Evolutionary conservation across 1,284 basidiomycete genomes (phyloP).

Genomic region (Pholiota adiposa): DNA sequence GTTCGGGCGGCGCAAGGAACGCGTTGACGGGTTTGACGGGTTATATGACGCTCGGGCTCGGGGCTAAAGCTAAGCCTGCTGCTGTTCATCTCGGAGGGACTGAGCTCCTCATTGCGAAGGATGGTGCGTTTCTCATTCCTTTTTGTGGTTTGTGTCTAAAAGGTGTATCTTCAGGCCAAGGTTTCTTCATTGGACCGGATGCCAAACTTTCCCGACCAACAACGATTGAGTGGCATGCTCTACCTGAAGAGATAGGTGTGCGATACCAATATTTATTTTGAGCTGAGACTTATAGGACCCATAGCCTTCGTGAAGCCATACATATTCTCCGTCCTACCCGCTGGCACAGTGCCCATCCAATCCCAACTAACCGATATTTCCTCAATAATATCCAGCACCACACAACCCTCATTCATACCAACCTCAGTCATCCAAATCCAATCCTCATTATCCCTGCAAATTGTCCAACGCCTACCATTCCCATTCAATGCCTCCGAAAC

Average conservation of each 20-base stretch:
- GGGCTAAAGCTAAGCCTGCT: slow-evolving; percentile 72
- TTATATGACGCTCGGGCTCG: slow-evolving; percentile 86
- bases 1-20: slow-evolving; percentile 62
- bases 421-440: slow-evolving; percentile 78
- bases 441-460: slow-evolving; percentile 72
- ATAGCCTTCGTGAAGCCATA: slow-evolving; percentile 84
- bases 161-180: slow-evolving; percentile 55
- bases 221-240: slow-evolving; percentile 77
- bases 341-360: slow-evolving; percentile 56
- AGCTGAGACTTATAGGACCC: neutral
- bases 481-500: slow-evolving; percentile 52
- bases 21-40: slow-evolving; percentile 83
- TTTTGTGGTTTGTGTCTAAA: neutral
- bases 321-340: slow-evolving; percentile 79
- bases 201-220: slow-evolving; percentile 64
- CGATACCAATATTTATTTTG: neutral
- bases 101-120: slow-evolving; percentile 79
- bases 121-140: slow-evolving; percentile 60
- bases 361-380: slow-evolving; percentile 29
- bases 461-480: slow-evolving; percentile 69
- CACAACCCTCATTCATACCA: slow-evolving; percentile 41
- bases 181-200: slow-evolving; percentile 73
- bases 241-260: slow-evolving; percentile 83
- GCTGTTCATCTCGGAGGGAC: slow-evolving; percentile 64
- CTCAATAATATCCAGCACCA: slow-evolving; percentile 25